Conservation (phyloP, 805 yeast genomes). For the Pichia deserticola region DNA sequence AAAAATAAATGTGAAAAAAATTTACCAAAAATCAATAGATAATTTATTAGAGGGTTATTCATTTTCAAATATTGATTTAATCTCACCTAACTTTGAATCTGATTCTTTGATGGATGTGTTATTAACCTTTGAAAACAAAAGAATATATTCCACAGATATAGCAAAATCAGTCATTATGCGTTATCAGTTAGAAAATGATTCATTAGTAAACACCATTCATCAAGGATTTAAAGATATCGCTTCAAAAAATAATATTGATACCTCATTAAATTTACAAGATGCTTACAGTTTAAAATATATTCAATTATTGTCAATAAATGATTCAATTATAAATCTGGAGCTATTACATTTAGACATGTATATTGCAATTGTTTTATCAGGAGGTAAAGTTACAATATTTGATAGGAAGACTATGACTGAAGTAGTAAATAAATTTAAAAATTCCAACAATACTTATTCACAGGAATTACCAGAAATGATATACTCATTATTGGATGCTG, state of each 20-base stretch:
- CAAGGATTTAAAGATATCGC: constrained; percentile 21
- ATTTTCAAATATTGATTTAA: constrained; percentile 30
- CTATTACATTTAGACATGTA: constrained; percentile 34
- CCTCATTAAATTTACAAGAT: background rate
- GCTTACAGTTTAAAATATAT: constrained; percentile 12
- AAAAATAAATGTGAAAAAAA: constrained; percentile 28
- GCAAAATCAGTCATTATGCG: constrained; percentile 19
- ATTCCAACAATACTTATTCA: constrained; percentile 12
- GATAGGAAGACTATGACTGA: constrained; percentile 30
- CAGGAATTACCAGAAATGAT: constrained; percentile 26
- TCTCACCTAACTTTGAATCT: constrained; percentile 38
- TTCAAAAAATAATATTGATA: constrained; percentile 14
- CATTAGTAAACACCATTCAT: constrained; percentile 13
- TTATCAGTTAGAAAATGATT: constrained; percentile 19
- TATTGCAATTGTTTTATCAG: constrained; percentile 32
- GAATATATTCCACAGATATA: constrained; percentile 9
- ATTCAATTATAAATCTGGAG: constrained; percentile 22
- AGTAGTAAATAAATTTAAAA: constrained; percentile 21
- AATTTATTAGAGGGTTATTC: constrained; percentile 6
- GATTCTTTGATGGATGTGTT: constrained; percentile 41
- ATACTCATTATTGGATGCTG: constrained; percentile 43
- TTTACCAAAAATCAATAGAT: constrained; percentile 21
- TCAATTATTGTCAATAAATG: constrained; percentile 21
- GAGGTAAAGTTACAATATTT: constrained; percentile 41
- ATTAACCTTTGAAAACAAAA: constrained; percentile 32